Evolutionary conservation across 1,284 basidiomycete species (phyloP), one percentile per base, ranked within the genome.

Genomic region (Ceratobasidium sp.): DNA sequence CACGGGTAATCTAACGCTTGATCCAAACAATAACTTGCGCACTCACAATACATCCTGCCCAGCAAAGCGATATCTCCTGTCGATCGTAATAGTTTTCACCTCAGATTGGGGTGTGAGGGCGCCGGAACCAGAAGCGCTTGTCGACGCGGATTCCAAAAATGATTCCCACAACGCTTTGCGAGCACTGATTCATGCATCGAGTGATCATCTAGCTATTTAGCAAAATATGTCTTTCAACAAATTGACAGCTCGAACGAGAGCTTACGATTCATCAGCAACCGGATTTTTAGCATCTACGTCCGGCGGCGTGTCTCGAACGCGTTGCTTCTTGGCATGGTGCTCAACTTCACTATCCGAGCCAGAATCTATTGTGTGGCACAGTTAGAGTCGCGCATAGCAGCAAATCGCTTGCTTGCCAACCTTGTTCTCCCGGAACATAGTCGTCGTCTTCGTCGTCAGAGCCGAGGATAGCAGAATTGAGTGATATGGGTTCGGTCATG

Each of bases 41-140:
- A 86, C 91, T 80, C 81, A 93, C 93, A 85, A 83, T 60, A 91
- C 85, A 45, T 90, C 87, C 77, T 93, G 90, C 24, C 93, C 93
- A 0, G 92, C 93, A 79, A 91, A 95, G 44, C 88, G 82, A 81
- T 89, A 91, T 62, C 84, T 86, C 79, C 89, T 92, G 79, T 89
- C 86, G 59, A 95, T 84, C 80, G 89, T 91, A 53, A 94, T 85
- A 78, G 84, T 84, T 73, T 84, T 86, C 15, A 80, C 75, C 11
- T 76, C 75, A 24, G 48, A 24, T 14, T 29, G 27, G 36, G 56
- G 36, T 27, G 62, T 15, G 15, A 27, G 7, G 0, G 47, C 50
- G 11, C n/a, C 44, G 1, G 36, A 65, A 22, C 24, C 41, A 24
- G 62, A 29, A 11, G 48, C 44, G 36, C 45, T 53, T 19, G 65